Evolutionary conservation across 345 rosid species (phyloP), one percentile per base, ranked within the genome.

Genomic region (Populus pruinosa): DNA sequence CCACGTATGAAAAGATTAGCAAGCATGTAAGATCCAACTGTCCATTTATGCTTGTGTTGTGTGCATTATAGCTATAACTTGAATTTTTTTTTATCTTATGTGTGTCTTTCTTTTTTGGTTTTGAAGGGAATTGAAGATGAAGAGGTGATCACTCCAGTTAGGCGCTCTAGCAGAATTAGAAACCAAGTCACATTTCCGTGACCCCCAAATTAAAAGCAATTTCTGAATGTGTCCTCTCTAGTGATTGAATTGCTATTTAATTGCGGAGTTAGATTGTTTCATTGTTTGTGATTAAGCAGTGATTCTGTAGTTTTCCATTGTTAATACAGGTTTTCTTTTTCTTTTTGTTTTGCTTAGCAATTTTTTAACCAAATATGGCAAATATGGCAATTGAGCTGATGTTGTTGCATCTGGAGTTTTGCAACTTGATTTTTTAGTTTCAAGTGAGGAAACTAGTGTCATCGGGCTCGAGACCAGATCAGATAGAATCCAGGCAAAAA

Each of bases 91-190:
- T 23, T 25, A 80, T 80, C 70, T 79, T 41, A 72, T 59, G 43
- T 64, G 14, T 65, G 14, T 9, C 5, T 68, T 14, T 9, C 69
- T 70, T 73, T 25, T 67, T 70, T 77, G 74, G 56, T 76, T 74
- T 70, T 84, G 82, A 72, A 92, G 96, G 89, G 90, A 70, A 66
- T 66, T 23, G 88, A 81, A 77, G 91, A 84, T 0, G 97, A 90
- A 43, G 90, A 86, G 79, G 70, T 79, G 76, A 71, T 86, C 29
- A 94, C 98, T 75, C 97, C 97, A 5, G 94, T 92, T 62, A 87
- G 98, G 85, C 91, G 97, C 53, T 94, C 98, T 10, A 94, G 92
- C 89, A 80, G 97, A 78, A 79, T 92, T 79, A 86, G 85, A 74
- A 89, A 82, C 70, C 86, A 87, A 65, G 90, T 86, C 78, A 74